Conservation (phyloP, 106 monocot species). For the Dendrobium chrysotoxum region DNA sequence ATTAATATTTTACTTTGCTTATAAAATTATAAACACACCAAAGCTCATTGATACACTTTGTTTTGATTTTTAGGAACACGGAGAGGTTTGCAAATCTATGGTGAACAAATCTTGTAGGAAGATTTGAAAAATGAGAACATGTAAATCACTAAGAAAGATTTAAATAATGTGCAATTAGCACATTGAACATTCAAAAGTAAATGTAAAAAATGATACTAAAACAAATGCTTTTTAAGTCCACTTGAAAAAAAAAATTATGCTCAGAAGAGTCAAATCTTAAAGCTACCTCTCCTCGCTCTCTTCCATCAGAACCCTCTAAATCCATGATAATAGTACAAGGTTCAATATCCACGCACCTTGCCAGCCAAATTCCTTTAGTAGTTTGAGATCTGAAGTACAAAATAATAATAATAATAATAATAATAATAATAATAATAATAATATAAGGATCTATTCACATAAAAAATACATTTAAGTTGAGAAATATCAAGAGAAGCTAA, state of each 20-base stretch:
- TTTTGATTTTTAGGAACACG: conserved; percentile 1
- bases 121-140: neutral
- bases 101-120: neutral
- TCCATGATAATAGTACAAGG: conserved; percentile 95
- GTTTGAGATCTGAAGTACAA: conserved; percentile 69
- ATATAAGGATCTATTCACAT: neutral
- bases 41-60: neutral
- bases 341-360: conserved; percentile 60
- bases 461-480: neutral
- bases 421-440: neutral
- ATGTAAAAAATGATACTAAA: neutral
- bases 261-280: neutral
- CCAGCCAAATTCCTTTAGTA: conserved; percentile 96
- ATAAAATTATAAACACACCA: neutral
- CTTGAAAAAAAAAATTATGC: neutral
- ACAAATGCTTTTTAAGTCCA: neutral
- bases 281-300: conserved; percentile 88
- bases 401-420: neutral
- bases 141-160: neutral
- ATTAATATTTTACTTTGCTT: neutral
- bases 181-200: neutral
- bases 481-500: neutral
- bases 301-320: conserved; percentile 95
- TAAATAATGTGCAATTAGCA: neutral
- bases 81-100: neutral